Base-by-base conservation (phyloP, 1,139 yeast species). In the Schwanniomyces etchellsii region DNA sequence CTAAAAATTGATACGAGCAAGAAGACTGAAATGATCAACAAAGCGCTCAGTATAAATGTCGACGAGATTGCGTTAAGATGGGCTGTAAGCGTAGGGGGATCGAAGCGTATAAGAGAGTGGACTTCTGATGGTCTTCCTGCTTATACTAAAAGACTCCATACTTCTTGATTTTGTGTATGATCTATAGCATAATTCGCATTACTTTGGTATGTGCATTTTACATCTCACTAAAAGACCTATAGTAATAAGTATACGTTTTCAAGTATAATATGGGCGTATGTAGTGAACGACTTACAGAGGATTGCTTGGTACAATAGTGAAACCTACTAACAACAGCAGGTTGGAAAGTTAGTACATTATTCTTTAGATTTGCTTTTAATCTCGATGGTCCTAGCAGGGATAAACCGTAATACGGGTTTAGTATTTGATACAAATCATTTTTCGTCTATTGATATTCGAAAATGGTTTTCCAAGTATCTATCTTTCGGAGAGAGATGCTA, bases 81-180 rank as follows among this genome's bases (percentile, higher is more conserved):
- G 31, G 64, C 64, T 0, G 44, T 70, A 5, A 47, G 66, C 12
- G 59, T 65, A 4, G 54, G 56, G 0, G 43, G 65, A 4, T 67
- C 67, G 33, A 79, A 81, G 45, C 69, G 91, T 50, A 51, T 76
- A 3, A 45, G 60, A 24, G 77, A 76, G 3, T 82, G 91, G 91
- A 59, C 77, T 4, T 58, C 57, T 30, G 70, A 57, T 16, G 85
- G 80, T 43, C 40, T 68, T 10, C 55, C 52, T 2, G 51, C 56
- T 27, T 52, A 60, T 18, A 47, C 60, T 16, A 77, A 77, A 43
- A 58, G 81, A 44, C 38, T 69, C n/a, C 52, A 55, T 31, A 37
- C 14, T 15, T 14, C 30, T 25, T 30, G 28, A 26, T 16, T 24
- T 15, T 24, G 26, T 17, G 24, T 24, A 13, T 14, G 12, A 16